Conservation (phyloP, 1,284 basidiomycete species). For the Takashimella koratensis region DNA sequence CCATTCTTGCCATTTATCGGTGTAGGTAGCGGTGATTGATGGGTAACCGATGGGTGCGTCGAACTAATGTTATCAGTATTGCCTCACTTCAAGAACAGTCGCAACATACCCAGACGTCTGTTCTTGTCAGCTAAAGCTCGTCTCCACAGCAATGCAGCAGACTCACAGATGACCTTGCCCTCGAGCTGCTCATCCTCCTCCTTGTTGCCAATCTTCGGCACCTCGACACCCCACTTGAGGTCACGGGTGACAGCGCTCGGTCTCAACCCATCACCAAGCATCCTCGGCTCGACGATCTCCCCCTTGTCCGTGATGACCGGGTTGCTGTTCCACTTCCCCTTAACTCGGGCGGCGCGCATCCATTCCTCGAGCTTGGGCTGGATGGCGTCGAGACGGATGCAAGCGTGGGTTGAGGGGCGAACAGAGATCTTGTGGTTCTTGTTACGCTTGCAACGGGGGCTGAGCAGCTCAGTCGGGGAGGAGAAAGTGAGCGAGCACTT, state of each 20-base stretch:
- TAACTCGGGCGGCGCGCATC: slow-evolving; percentile 74
- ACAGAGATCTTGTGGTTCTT: slow-evolving; percentile 72
- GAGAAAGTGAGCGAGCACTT: slow-evolving; percentile 82
- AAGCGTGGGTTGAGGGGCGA: slow-evolving; percentile 87
- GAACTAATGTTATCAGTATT: slow-evolving; percentile 62
- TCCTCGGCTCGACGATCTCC: slow-evolving; percentile 82
- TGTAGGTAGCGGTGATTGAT: slow-evolving; percentile 95
- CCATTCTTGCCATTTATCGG: slow-evolving; percentile 92
- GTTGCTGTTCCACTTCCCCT: slow-evolving; percentile 89
- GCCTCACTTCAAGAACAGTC: background rate
- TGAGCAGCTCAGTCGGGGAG: slow-evolving; percentile 87
- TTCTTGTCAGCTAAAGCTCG: background rate
- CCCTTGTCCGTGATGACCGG: slow-evolving; percentile 82
- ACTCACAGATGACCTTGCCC: slow-evolving; percentile 92
- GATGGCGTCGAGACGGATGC: slow-evolving; percentile 77
- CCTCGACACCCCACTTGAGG: slow-evolving; percentile 93
- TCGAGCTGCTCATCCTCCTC: slow-evolving; percentile 75
- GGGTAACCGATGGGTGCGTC: slow-evolving; percentile 97
- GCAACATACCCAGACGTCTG: slow-evolving; percentile 75
- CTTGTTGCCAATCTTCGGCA: slow-evolving; percentile 68
- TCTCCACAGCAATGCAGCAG: slow-evolving; percentile 26
- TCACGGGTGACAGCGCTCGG: slow-evolving; percentile 93
- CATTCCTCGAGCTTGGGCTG: slow-evolving; percentile 84
- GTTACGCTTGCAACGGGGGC: slow-evolving; percentile 90
- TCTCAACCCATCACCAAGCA: slow-evolving; percentile 73